Evolutionary conservation across 2,329 filamentous ascomycete genomes (phyloP).

Genomic region (Podosphaera leucotricha): DNA sequence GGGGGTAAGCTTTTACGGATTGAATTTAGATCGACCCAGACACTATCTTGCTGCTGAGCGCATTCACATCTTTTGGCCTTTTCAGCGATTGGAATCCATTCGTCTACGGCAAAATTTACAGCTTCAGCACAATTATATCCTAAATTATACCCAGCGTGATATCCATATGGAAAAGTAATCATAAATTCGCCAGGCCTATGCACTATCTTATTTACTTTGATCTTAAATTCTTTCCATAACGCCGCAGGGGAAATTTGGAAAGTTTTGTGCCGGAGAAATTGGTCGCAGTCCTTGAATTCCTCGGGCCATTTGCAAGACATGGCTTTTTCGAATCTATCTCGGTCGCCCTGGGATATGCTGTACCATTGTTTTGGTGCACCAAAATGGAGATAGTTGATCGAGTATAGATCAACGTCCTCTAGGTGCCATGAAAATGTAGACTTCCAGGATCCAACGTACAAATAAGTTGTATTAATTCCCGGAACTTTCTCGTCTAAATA

Average conservation of each 20-base stretch:
- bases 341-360: constrained; percentile 90
- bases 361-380: constrained; percentile 99
- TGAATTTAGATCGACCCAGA: constrained; percentile 93
- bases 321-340: constrained; percentile 71
- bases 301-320: constrained; percentile 93
- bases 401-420: constrained; percentile 96
- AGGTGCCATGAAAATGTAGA: constrained; percentile 98
- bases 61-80: constrained; percentile 95
- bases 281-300: constrained; percentile 84
- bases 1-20: constrained; percentile 86
- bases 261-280: constrained; percentile 92
- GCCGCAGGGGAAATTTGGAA: constrained; percentile 87
- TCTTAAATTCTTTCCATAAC: constrained; percentile 68
- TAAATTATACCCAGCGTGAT: constrained; percentile 92
- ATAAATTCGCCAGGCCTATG: constrained; percentile 96
- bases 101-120: constrained; percentile 90
- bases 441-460: constrained; percentile 99
- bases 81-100: constrained; percentile 84
- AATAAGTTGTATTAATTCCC: constrained; percentile 91
- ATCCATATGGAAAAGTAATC: constrained; percentile 94
- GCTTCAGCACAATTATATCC: constrained; percentile 98
- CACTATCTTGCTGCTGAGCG: constrained; percentile 81
- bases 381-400: constrained; percentile 98
- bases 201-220: constrained; percentile 87
- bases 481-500: constrained; percentile 88